phyloP scores from a whole-genome alignment of 169 alveolate species.

The Plasmodium gaboni region DNA sequence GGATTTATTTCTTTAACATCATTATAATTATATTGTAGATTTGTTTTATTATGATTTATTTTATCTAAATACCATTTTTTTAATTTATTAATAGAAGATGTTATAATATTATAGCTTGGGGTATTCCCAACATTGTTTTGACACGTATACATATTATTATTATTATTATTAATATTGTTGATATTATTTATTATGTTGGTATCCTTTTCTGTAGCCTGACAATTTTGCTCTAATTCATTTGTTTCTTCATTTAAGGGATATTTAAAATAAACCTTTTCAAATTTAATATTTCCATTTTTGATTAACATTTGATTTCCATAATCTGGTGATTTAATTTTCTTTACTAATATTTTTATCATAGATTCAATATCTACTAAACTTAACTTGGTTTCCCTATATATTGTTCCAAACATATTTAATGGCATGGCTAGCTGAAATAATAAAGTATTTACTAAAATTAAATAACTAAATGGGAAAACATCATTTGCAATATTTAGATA shows the following conservation, averaged over 20 bases:
- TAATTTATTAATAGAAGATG: too few relatives aligned
- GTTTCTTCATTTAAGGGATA: conserved; percentile 39
- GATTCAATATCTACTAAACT: conserved; percentile 85
- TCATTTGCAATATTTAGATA: conserved; percentile 77
- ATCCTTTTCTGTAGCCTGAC: neutral
- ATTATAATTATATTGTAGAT: neutral
- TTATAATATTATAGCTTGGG: neutral
- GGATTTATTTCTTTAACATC: neutral
- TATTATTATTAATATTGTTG: neutral
- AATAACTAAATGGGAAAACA: conserved; percentile 80
- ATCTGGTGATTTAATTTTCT: conserved; percentile 37
- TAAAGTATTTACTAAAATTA: conserved; percentile 83
- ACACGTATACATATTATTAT: neutral
- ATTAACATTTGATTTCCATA: conserved; percentile 21
- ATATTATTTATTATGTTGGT: neutral
- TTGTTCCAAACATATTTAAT: conserved; percentile 87
- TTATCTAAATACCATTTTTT: too few relatives aligned
- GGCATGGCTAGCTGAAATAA: conserved; percentile 87
- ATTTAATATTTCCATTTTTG: conserved; percentile 35
- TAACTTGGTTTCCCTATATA: conserved; percentile 84
- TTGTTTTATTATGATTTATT: neutral
- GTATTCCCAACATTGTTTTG: neutral
- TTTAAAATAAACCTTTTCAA: conserved; percentile 52
- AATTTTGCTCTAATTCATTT: conserved; percentile 2
- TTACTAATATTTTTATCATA: conserved; percentile 64